These are phyloP conservation scores for Pharus latifolius DNA, from an alignment of 176 grass and related monocot species.

Conservation along the genomic window DNA sequence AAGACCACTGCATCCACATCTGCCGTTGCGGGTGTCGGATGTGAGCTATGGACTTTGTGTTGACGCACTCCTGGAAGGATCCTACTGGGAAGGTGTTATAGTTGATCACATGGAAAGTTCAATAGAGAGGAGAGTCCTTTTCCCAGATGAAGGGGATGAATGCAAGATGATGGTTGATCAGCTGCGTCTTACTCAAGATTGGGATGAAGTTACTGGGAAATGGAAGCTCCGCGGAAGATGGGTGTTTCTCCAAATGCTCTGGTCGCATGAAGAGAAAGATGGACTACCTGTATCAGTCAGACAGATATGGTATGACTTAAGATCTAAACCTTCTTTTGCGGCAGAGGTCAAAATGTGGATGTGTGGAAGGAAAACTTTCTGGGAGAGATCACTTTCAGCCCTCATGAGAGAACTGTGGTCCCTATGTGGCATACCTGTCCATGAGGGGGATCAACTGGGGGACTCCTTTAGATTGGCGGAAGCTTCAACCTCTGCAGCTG, in stretches of 20 bases:
- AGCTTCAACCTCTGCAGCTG: neutral
- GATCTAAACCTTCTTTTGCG: constrained; percentile 28
- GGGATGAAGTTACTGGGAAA: constrained; percentile 56
- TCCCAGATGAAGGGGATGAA: constrained; percentile 69
- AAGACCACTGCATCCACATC: constrained; percentile 20
- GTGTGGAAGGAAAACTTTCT: constrained; percentile 24
- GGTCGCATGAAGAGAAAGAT: constrained; percentile 37
- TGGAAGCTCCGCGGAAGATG: constrained; percentile 61
- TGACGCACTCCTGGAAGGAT: constrained; percentile 39
- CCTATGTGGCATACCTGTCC: constrained; percentile 15
- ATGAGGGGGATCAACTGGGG: neutral
- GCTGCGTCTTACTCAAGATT: constrained; percentile 50
- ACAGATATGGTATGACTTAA: constrained; percentile 61
- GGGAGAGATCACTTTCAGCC: constrained; percentile 31
- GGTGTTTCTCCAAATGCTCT: constrained; percentile 52
- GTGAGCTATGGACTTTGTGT: constrained; percentile 54
- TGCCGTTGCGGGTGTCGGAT: constrained; percentile 18
- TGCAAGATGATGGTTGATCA: constrained; percentile 26
- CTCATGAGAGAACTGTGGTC: constrained; percentile 35
- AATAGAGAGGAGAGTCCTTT: constrained; percentile 38
- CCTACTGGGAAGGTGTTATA: constrained; percentile 75
- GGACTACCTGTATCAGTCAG: constrained; percentile 43
- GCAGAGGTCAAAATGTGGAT: constrained; percentile 42
- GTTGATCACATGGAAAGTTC: constrained; percentile 44
- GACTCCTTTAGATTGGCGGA: neutral